Percentiles rank a stretch among this genome's conserved stretches.
These are phyloP conservation scores for Scopulariopsis brevicaulis DNA, from an alignment of 2,329 filamentous ascomycete species.

Conservation along the genomic window DNA sequence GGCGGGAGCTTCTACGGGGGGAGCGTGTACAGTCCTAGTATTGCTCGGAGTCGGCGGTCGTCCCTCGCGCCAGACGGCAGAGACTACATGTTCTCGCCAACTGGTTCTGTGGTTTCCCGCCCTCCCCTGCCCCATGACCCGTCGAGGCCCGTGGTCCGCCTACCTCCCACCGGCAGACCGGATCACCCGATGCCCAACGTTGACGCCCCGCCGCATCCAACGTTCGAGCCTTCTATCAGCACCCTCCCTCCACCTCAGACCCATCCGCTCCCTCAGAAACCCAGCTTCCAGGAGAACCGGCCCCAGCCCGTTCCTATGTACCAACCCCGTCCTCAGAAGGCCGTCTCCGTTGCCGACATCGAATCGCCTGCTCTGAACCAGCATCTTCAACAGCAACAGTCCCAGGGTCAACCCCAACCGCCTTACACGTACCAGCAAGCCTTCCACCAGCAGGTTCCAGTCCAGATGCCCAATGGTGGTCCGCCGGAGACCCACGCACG, in stretches of 20 bases:
- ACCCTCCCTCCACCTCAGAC: constrained; percentile 45
- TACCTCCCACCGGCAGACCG: constrained; percentile 51
- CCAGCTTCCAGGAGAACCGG: constrained; percentile 40
- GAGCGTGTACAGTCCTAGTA: constrained; percentile 74
- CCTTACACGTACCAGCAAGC: constrained; percentile 81
- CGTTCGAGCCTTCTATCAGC: constrained; percentile 28
- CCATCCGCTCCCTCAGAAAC: constrained; percentile 47
- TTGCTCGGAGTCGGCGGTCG: constrained; percentile 80
- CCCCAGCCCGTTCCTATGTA: constrained; percentile 61
- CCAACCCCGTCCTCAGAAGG: constrained; percentile 88
- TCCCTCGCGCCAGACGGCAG: constrained; percentile 57
- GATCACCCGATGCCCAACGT: constrained; percentile 10
- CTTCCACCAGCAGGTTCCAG: constrained; percentile 89
- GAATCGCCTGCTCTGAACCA: constrained; percentile 60
- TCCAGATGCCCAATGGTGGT: constrained; percentile 51
- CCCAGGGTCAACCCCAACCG: constrained; percentile 63
- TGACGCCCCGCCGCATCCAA: not conserved
- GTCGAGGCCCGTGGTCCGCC: constrained; percentile 64
- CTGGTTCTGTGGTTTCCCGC: constrained; percentile 65
- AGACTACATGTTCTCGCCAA: constrained; percentile 70
- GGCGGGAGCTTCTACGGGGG: constrained; percentile 49
- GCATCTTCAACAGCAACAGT: constrained; percentile 20
- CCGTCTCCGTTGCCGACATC: constrained; percentile 85
- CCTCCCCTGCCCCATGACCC: constrained; percentile 49
- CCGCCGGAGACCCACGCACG: constrained; percentile 51